phyloP scores from a whole-genome alignment of 2,329 filamentous ascomycete genomes.

The Pezicula rhizophila region DNA sequence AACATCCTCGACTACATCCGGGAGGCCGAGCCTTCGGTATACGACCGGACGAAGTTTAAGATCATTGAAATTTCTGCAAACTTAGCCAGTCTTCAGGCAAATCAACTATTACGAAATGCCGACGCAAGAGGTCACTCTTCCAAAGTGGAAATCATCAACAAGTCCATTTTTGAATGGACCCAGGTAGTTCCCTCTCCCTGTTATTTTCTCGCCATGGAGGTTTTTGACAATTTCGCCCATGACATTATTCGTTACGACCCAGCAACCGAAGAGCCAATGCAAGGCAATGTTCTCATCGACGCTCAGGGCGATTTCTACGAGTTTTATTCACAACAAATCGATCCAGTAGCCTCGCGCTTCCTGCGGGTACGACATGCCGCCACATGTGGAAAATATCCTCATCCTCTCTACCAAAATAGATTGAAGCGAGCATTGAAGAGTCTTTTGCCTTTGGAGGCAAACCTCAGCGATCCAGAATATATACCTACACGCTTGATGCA shows the following conservation, averaged over 20 bases:
- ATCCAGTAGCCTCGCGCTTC: constrained; percentile 77
- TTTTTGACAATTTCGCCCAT: constrained; percentile 98
- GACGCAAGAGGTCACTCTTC: constrained; percentile 69
- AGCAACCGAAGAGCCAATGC: constrained; percentile 72
- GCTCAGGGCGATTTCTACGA: constrained; percentile 85
- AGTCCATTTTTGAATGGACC: constrained; percentile 91
- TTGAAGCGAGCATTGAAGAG: constrained; percentile 56
- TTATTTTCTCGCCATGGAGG: constrained; percentile 96
- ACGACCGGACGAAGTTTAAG: constrained; percentile 86
- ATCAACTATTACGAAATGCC: constrained; percentile 60
- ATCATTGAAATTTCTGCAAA: constrained; percentile 91
- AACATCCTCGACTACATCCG: constrained; percentile 97
- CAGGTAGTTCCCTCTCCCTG: constrained; percentile 84
- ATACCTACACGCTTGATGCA: constrained; percentile 92
- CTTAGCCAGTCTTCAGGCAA: constrained; percentile 71
- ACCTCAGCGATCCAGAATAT: constrained; percentile 81
- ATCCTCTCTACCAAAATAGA: constrained; percentile 49
- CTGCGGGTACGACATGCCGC: constrained; percentile 79
- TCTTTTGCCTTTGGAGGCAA: constrained; percentile 63
- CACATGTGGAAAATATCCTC: constrained; percentile 54
- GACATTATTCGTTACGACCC: constrained; percentile 89
- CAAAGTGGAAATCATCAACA: constrained; percentile 92
- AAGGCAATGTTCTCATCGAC: constrained; percentile 85
- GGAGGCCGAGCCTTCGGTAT: constrained; percentile 81
- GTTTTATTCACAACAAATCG: constrained; percentile 77